Evolutionary conservation across 306 rosid species (phyloP).

Genomic region (Citrullus amarus): DNA sequence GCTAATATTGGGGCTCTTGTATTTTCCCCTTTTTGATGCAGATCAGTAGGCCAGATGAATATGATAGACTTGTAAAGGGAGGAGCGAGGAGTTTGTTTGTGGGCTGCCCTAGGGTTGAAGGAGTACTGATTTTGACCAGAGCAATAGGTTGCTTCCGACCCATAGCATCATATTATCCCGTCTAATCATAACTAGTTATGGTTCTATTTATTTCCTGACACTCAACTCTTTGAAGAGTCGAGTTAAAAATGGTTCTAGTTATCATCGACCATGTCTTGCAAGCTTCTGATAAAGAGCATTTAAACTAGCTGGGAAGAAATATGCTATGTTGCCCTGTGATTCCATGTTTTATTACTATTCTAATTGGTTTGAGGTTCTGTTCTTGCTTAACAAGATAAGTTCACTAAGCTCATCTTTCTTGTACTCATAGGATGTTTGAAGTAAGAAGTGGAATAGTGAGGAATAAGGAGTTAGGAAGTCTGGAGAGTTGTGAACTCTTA

Average conservation of each 20-base stretch:
- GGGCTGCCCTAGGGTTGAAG: conserved; percentile 20
- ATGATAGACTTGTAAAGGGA: conserved; percentile 9
- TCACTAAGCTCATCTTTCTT: neutral
- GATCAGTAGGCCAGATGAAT: conserved; percentile 22
- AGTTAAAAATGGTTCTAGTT: neutral
- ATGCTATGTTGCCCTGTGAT: neutral
- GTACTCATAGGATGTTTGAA: neutral
- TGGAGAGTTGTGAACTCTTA: no score
- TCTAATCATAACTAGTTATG: neutral
- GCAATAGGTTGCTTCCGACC: conserved; percentile 16
- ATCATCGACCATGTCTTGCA: neutral
- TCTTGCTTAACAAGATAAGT: neutral
- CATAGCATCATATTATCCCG: neutral
- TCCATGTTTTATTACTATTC: neutral
- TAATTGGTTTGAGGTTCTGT: neutral
- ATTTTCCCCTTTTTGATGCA: conserved; percentile 9
- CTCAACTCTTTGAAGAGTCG: neutral
- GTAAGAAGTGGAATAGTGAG: no score
- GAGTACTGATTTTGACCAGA: conserved; percentile 21
- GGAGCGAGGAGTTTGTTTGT: conserved; percentile 14
- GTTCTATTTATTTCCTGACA: neutral
- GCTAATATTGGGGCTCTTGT: neutral
- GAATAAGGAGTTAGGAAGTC: no score
- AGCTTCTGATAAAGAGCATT: neutral
- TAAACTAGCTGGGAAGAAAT: neutral